These are phyloP conservation scores for Boletus eberwhitei DNA, from an alignment of 768 basidiomycete species.

Conservation along the genomic window DNA sequence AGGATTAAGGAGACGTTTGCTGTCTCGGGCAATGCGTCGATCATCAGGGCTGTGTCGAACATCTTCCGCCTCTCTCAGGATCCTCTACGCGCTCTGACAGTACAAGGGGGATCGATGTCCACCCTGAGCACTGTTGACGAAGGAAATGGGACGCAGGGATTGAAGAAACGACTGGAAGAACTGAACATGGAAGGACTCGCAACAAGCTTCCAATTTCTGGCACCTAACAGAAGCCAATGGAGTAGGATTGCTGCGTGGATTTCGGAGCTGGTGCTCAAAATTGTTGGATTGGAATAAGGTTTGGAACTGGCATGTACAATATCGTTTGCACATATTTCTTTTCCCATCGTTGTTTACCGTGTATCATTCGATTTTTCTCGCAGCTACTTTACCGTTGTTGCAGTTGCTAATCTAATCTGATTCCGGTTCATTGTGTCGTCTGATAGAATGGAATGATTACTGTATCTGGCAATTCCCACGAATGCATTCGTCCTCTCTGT, in stretches of 20 bases:
- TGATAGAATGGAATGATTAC: conserved; percentile 6
- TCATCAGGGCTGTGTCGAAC: conserved; percentile 69
- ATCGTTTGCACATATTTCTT: conserved; percentile 10
- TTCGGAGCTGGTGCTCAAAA: conserved; percentile 53
- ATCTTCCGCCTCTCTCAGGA: conserved; percentile 73
- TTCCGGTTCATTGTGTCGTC: not conserved
- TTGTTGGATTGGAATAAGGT: conserved; percentile 38
- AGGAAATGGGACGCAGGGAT: conserved; percentile 35
- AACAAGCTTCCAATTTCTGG: conserved; percentile 69
- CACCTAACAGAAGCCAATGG: conserved; percentile 50
- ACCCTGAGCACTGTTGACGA: conserved; percentile 67
- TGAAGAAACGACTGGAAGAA: conserved; percentile 61
- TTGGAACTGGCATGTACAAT: conserved; percentile 16
- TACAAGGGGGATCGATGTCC: conserved; percentile 53
- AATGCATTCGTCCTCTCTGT: not conserved
- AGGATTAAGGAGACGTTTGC: conserved; percentile 70
- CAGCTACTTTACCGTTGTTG: conserved; percentile 10
- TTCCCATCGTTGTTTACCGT: not conserved
- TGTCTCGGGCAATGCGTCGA: conserved; percentile 64
- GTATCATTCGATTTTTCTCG: conserved; percentile 2
- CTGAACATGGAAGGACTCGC: conserved; percentile 71
- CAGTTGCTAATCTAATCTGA: conserved; percentile 4
- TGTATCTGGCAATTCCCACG: conserved; percentile 21
- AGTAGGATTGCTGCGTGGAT: conserved; percentile 75
- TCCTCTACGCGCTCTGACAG: conserved; percentile 36